Evolutionary conservation across 768 basidiomycete species (phyloP), one percentile per base, ranked within the genome.

Genomic region (Russula sp.): DNA sequence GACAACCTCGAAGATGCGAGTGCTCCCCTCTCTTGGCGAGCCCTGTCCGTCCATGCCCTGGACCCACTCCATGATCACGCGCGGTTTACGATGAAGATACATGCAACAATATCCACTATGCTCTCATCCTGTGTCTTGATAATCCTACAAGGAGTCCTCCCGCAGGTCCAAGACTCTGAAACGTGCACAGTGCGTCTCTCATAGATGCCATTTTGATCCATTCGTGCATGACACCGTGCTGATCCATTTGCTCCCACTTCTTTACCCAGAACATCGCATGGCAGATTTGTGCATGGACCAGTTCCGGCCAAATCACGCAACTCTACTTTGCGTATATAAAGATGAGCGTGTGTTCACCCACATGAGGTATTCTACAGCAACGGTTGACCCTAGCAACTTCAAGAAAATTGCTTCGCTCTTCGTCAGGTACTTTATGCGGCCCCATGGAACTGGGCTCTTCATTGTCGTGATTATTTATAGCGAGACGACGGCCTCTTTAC

Each of bases 391-490:
- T 8, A 93, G 97, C 73, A 85, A 92, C 70, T 98, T 98, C 73
- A 81, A 86, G 77, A 84, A 29, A 74, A 82, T 11, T 85, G 88
- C 0, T 98, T 96, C 75, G 90, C 92, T 0, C 79, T 98, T 7
- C 84, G 96, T 2, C 95, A 96, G 72, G 80, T 84, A n/a, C 83
- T 91, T 68, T 95, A 96, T 72, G 90, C 93, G 93, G 0, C 88
- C 91, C 0, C 79, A 95, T 20, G 80, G 88, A 38, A 97, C 95
- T 38, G 96, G 98, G 73, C 77, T 98, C 16, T 96, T 97, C 75
- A 95, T 98, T 67, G 95, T 97, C 46, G 88, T 98, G 83, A 98
- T 94, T 13, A 97, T 98, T 93, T 97, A 96, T 73, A 96, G 97
- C 69, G 93, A 93, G 85, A 91, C 68, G 93, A 96, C 71, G 83